These are phyloP conservation scores for Aschersonia sp. DNA, from an alignment of 2,329 filamentous ascomycete species.

Conservation along the genomic window DNA sequence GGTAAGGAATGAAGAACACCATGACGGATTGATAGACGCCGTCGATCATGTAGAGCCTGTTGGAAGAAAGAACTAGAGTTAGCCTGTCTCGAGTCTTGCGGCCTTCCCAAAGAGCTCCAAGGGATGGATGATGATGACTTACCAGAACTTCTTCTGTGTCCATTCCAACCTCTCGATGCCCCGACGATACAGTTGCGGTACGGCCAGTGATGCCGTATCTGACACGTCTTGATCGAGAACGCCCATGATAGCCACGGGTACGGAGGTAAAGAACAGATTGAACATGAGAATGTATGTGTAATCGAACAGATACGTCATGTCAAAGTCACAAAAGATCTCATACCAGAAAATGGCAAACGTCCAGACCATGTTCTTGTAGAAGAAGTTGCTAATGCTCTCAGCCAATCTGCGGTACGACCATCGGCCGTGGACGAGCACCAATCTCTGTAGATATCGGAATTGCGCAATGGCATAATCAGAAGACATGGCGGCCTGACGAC, in stretches of 20 bases:
- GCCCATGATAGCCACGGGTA: slow-evolving; percentile 91
- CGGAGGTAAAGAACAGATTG: slow-evolving; percentile 91
- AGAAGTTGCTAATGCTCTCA: slow-evolving; percentile 95
- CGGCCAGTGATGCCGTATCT: slow-evolving; percentile 82
- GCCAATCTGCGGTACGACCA: slow-evolving; percentile 94
- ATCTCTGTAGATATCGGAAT: slow-evolving; percentile 73
- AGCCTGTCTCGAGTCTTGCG: background rate
- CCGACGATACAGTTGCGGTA: slow-evolving; percentile 87
- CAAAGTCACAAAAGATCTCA: slow-evolving; percentile 88
- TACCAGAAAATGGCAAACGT: slow-evolving; percentile 96
- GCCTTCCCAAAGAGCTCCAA: too few species aligned
- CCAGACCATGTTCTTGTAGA: slow-evolving; percentile 99
- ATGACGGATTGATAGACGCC: slow-evolving; percentile 91
- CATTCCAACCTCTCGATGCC: slow-evolving; percentile 95
- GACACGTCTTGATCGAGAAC: slow-evolving; percentile 95
- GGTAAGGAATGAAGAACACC: slow-evolving; percentile 83
- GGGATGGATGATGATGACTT: slow-evolving; percentile 16
- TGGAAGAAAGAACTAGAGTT: background rate
- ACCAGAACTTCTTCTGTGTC: slow-evolving; percentile 96
- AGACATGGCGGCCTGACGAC: slow-evolving; percentile 87
- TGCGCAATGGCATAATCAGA: slow-evolving; percentile 93
- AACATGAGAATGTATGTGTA: slow-evolving; percentile 96
- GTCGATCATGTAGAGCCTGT: slow-evolving; percentile 83
- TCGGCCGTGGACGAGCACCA: slow-evolving; percentile 80
- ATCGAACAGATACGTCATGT: slow-evolving; percentile 93